Percentiles rank a stretch among this genome's conserved stretches.
Evolutionary conservation across 768 basidiomycete genomes (phyloP).

Genomic region (Termitomyces bulborhizus): DNA sequence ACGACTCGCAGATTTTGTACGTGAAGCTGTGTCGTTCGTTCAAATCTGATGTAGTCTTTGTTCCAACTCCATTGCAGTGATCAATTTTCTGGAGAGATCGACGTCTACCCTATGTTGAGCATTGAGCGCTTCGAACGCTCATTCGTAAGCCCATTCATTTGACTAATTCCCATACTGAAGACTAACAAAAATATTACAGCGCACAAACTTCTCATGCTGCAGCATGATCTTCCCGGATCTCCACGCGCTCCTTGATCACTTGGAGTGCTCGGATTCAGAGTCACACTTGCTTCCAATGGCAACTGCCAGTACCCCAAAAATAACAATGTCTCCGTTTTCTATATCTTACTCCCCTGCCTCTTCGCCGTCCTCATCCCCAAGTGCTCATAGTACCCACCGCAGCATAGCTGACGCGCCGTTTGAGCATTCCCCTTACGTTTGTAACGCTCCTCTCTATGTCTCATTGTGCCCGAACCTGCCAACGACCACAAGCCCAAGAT

Average conservation of each 20-base stretch:
- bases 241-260: constrained; percentile 41
- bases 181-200: constrained; percentile 1
- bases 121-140: constrained; percentile 12
- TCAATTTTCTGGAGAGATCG: constrained; percentile 1
- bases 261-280: constrained; percentile 18
- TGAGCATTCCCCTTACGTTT: no score
- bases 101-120: constrained; percentile 5
- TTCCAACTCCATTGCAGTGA: not conserved
- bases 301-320: not conserved
- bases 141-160: constrained; percentile 11
- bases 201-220: constrained; percentile 38
- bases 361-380: not conserved
- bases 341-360: not conserved
- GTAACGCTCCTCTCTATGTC: not conserved
- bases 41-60: not conserved
- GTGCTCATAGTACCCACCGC: not conserved
- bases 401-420: not conserved
- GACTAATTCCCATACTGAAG: not conserved
- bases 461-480: not conserved
- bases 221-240: constrained; percentile 33
- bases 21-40: not conserved
- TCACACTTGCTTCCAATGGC: constrained; percentile 5
- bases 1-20: constrained; percentile 3
- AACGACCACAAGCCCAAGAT: no score
- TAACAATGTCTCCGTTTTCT: not conserved